These are phyloP conservation scores for Colletotrichum falcatum DNA, from an alignment of 2,329 filamentous ascomycete genomes.

Conservation along the genomic window DNA sequence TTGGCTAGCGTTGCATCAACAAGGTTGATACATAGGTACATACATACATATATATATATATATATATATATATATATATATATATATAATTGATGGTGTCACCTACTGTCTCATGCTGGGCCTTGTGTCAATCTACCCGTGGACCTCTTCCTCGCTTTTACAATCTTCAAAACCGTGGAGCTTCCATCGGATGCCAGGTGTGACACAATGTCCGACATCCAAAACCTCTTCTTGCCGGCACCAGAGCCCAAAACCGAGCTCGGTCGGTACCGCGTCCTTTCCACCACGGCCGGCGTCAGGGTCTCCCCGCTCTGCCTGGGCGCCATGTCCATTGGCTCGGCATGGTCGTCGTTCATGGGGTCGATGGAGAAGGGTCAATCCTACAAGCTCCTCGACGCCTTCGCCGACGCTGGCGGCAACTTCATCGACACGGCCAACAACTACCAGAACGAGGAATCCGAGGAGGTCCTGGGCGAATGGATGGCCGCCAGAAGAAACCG, in stretches of 20 bases:
- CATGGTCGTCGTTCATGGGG: slow-evolving; percentile 61
- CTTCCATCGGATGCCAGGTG: not conserved
- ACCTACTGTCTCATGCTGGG: not conserved
- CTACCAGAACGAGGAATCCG: slow-evolving; percentile 70
- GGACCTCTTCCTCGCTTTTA: not conserved
- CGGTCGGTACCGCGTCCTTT: slow-evolving; percentile 64
- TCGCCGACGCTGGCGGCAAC: slow-evolving; percentile 69
- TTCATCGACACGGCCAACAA: slow-evolving; percentile 75
- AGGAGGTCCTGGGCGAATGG: slow-evolving; percentile 70
- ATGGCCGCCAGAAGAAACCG: slow-evolving; percentile 61
- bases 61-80: slow-evolving; percentile 36
- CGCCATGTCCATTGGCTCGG: slow-evolving; percentile 64
- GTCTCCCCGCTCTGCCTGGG: slow-evolving; percentile 66
- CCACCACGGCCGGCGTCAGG: slow-evolving; percentile 61
- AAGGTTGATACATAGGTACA: slow-evolving; percentile 28
- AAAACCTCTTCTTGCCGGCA: slow-evolving; percentile 43
- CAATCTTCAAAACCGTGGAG: not conserved
- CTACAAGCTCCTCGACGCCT: slow-evolving; percentile 70
- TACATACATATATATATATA: too few species aligned
- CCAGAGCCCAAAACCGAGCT: slow-evolving; percentile 61
- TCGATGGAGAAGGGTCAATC: slow-evolving; percentile 65
- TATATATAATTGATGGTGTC: slow-evolving; percentile 22
- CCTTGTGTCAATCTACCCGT: not conserved
- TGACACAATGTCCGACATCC: slow-evolving; percentile 18
- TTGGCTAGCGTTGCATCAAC: not conserved